These are phyloP conservation scores for Solanum ossicruentum DNA, from an alignment of 257 asterid species.

Conservation along the genomic window DNA sequence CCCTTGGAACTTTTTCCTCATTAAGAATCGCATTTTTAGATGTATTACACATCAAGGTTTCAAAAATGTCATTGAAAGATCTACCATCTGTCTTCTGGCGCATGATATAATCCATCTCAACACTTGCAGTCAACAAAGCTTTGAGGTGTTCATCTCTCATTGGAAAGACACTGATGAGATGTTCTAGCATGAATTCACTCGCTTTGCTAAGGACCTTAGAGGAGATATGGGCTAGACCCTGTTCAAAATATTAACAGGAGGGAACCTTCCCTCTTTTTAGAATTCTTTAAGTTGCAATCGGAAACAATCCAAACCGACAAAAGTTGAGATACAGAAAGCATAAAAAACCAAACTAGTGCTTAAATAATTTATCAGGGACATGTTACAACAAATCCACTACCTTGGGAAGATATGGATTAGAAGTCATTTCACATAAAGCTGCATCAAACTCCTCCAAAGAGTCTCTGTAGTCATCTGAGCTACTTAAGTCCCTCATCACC, in stretches of 20 bases:
- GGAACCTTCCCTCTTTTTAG: not conserved
- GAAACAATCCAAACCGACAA: not conserved
- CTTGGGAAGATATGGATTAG: slow-evolving; percentile 43
- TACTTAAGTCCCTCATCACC: slow-evolving; percentile 37
- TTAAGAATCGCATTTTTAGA: slow-evolving; percentile 3
- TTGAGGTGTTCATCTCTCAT: slow-evolving; percentile 55
- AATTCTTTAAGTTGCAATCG: not conserved
- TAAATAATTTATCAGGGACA: not conserved
- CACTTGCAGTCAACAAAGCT: slow-evolving; percentile 35
- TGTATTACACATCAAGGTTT: slow-evolving; percentile 12
- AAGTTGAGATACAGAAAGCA: not conserved
- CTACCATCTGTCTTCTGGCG: slow-evolving; percentile 17
- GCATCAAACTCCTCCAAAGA: slow-evolving; percentile 41
- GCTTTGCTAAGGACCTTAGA: slow-evolving; percentile 35
- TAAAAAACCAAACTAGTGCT: not conserved
- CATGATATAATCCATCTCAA: slow-evolving; percentile 43
- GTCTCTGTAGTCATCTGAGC: slow-evolving; percentile 36
- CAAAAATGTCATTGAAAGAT: slow-evolving; percentile 24
- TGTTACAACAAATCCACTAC: slow-evolving; percentile 10
- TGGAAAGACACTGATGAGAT: slow-evolving; percentile 41
- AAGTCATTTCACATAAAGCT: slow-evolving; percentile 37
- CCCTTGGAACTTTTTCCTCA: slow-evolving; percentile 2
- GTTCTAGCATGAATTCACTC: slow-evolving; percentile 29
- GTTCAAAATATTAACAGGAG: slow-evolving; percentile 2
- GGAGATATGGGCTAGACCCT: slow-evolving; percentile 54